Evolutionary conservation across 106 monocot species (phyloP).

Genomic region (Narthecium ossifragum): DNA sequence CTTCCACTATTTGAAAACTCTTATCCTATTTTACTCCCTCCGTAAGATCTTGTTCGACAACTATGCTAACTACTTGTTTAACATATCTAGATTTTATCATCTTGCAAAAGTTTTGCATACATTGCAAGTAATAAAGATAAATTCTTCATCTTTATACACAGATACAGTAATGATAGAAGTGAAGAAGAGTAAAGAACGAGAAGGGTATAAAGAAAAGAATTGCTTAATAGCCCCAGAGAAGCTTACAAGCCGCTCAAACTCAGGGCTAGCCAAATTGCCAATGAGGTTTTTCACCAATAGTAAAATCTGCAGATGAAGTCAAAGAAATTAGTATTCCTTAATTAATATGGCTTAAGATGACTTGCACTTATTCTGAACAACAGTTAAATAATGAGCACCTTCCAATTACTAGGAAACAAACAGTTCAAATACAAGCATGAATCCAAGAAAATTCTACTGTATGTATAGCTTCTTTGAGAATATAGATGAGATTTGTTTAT

Average conservation of each 20-base stretch:
- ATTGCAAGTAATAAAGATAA: not conserved
- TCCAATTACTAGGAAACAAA: not conserved
- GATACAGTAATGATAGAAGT: not conserved
- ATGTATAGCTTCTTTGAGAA: too few relatives aligned
- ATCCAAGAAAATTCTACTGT: not conserved
- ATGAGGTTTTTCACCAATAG: conserved; percentile 27
- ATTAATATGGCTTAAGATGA: not conserved
- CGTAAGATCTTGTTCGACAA: not conserved
- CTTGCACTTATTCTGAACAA: not conserved
- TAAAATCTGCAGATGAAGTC: conserved; percentile 21
- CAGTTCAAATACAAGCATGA: not conserved
- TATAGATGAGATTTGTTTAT: not conserved
- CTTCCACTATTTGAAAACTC: not conserved
- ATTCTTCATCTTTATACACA: not conserved
- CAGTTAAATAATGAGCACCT: not conserved
- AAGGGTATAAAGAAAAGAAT: not conserved
- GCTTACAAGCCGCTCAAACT: conserved; percentile 28
- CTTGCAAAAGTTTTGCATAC: not conserved
- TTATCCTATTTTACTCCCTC: not conserved
- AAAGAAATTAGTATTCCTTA: not conserved
- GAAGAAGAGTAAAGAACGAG: not conserved
- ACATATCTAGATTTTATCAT: too few relatives aligned
- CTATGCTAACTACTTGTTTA: too few relatives aligned
- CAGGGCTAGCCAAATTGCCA: conserved; percentile 18
- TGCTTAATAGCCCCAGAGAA: not conserved